Base-by-base conservation (phyloP, 2,329 filamentous ascomycete genomes). In the Ampelomyces quisqualis region DNA sequence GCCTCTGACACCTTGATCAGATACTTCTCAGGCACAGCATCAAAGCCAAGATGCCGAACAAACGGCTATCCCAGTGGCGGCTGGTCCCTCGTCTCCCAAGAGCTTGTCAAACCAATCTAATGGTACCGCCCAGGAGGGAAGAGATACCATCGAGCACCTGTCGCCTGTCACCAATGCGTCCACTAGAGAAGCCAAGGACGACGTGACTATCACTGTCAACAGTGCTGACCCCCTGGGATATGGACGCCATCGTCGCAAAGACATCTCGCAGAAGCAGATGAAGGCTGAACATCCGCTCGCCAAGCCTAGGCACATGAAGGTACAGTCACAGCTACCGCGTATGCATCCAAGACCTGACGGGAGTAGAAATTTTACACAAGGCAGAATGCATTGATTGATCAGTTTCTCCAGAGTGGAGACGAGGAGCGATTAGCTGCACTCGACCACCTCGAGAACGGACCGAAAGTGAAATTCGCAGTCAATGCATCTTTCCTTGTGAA, bases 321-420 rank as follows among this genome's bases (percentile, higher is more conserved):
- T 48, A 40, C 18, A 29, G 10, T 27, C 28, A 13, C n/a, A 20
- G 14, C 13, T 4, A 13, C 18, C n/a, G 8, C 14, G 17, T 8
- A 20, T 17, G 10, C 22, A 15, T 19, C 14, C 17, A n/a, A 11
- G 3, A 18, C 18, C 42, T 53, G 30, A 53, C 28, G 24, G 23
- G 23, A 37, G 41, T 36, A 58, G 57, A 70, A 70, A 50, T 72
- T 70, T 53, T 70, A 71, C 53, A 69, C 57, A 5, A 57, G 65
- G 15, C 67, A 71, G 42, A 70, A 71, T 42, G 58, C 64, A 17
- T 49, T 70, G 28, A 70, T 71, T 32, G 68, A 70, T 37, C 65
- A 70, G 40, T 80, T 80, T 48, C 73, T 82, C 6, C 73, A 76
- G 21, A 78, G 76, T 43, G 72, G 72, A 17, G 76, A 80, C 48